Conservation (phyloP, 345 rosid genomes). For the Lepidium sativum region DNA sequence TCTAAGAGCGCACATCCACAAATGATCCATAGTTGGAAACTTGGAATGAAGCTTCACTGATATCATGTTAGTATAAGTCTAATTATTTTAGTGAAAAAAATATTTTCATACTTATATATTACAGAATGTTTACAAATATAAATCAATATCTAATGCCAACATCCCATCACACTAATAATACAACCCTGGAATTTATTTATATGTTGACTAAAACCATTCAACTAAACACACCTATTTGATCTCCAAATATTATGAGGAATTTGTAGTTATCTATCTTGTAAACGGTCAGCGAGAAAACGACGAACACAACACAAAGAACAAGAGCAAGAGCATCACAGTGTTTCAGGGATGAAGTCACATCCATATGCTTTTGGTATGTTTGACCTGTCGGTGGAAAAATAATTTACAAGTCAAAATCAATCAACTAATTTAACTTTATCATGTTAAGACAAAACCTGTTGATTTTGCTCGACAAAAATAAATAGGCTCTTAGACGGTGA, state of each 20-base stretch:
- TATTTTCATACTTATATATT: no score
- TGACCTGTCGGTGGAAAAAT: slow-evolving; percentile 20
- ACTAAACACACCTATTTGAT: not conserved
- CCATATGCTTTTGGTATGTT: not conserved
- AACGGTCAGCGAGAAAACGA: not conserved
- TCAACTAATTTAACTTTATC: not conserved
- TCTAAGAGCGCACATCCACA: no score
- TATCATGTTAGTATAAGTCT: no score
- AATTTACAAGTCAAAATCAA: slow-evolving; percentile 2
- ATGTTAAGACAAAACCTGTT: slow-evolving; percentile 20
- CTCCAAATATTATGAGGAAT: not conserved
- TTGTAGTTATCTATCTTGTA: not conserved
- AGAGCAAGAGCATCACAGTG: not conserved
- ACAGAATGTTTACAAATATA: no score
- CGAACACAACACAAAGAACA: slow-evolving; percentile 1
- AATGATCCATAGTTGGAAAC: no score
- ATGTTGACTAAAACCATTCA: not conserved
- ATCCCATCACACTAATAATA: no score
- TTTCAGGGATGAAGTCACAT: not conserved
- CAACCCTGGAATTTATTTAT: not conserved
- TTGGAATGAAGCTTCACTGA: no score
- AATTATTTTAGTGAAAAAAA: no score
- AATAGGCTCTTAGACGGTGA: slow-evolving; percentile 18
- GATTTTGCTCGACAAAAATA: slow-evolving; percentile 21
- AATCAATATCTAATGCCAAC: no score